Evolutionary conservation across 1,284 basidiomycete species (phyloP).

Genomic region (Gastroboletus turbinatus): DNA sequence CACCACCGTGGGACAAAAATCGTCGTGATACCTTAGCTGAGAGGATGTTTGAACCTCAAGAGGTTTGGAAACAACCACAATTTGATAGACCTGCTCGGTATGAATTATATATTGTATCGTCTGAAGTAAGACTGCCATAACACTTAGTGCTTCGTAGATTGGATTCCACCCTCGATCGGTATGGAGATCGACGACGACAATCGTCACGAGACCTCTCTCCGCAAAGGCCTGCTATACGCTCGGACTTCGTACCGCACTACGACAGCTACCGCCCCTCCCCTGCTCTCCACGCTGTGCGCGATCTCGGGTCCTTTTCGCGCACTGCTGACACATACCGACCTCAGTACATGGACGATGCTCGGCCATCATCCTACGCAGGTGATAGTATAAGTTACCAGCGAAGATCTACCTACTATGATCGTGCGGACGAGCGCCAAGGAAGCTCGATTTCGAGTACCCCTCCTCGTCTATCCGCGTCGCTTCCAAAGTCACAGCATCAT

Average conservation of each 20-base stretch:
- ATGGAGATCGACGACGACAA: constrained; percentile 35
- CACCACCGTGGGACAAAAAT: constrained; percentile 34
- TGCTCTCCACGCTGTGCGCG: constrained; percentile 27
- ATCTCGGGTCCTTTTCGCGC: constrained; percentile 34
- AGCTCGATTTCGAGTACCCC: constrained; percentile 39
- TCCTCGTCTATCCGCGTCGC: constrained; percentile 21
- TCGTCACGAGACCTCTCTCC: constrained; percentile 36
- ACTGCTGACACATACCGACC: constrained; percentile 44
- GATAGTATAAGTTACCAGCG: constrained; percentile 22
- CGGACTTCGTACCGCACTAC: constrained; percentile 28
- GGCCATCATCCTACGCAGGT: constrained; percentile 21
- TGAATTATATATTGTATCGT: constrained; percentile 20
- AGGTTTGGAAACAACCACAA: constrained; percentile 64
- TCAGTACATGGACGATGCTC: constrained; percentile 29
- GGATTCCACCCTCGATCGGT: constrained; percentile 29
- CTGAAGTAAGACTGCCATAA: constrained; percentile 27
- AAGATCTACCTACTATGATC: constrained; percentile 21
- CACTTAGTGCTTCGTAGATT: constrained; percentile 19
- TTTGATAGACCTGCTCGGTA: constrained; percentile 34
- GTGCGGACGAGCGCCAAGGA: constrained; percentile 27
- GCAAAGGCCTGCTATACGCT: constrained; percentile 32
- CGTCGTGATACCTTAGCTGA: constrained; percentile 47
- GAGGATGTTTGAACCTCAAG: constrained; percentile 69
- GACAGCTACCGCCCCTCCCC: constrained; percentile 48
- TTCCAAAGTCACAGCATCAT: constrained; percentile 16